Evolutionary conservation across 306 rosid species (phyloP).

Genomic region (Malus orientalis): DNA sequence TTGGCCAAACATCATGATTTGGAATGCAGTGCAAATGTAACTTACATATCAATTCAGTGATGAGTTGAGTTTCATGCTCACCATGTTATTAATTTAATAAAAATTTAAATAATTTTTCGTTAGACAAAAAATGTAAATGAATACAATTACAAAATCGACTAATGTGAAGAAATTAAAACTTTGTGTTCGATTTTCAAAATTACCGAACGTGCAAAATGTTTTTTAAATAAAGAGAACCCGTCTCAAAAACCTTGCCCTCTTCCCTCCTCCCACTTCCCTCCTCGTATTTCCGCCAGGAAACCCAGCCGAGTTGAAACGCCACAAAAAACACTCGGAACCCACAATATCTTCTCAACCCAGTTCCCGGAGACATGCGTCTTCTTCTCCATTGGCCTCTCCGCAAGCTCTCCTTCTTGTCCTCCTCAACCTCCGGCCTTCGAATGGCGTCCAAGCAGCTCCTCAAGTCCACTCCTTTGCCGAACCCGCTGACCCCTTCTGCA

Average conservation of each 20-base stretch:
- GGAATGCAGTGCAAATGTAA: accelerated
- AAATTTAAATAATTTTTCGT: too few relatives aligned
- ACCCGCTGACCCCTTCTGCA: slow-evolving; percentile 18
- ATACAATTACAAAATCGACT: too few relatives aligned
- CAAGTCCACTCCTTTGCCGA: slow-evolving; percentile 25
- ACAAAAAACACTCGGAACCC: slow-evolving; percentile 3
- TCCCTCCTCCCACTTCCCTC: not conserved
- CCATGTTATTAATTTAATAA: too few relatives aligned
- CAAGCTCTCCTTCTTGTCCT: slow-evolving; percentile 29
- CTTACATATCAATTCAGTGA: too few relatives aligned
- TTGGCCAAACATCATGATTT: too few relatives aligned
- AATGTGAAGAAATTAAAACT: too few relatives aligned
- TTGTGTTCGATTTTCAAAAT: too few relatives aligned
- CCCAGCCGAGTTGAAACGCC: not conserved
- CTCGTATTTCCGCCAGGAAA: not conserved
- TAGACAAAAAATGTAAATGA: too few relatives aligned
- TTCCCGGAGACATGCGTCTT: slow-evolving; percentile 40
- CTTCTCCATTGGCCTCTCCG: slow-evolving; percentile 27
- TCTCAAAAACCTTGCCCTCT: not conserved
- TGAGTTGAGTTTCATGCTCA: too few relatives aligned
- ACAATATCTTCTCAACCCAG: not conserved
- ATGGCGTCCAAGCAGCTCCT: slow-evolving; percentile 44
- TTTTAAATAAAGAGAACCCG: too few relatives aligned
- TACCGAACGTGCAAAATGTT: too few relatives aligned
- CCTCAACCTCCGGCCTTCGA: slow-evolving; percentile 13